phyloP scores from a whole-genome alignment of 176 grass and related monocot genomes.

The Tillandsia leiboldiana region DNA sequence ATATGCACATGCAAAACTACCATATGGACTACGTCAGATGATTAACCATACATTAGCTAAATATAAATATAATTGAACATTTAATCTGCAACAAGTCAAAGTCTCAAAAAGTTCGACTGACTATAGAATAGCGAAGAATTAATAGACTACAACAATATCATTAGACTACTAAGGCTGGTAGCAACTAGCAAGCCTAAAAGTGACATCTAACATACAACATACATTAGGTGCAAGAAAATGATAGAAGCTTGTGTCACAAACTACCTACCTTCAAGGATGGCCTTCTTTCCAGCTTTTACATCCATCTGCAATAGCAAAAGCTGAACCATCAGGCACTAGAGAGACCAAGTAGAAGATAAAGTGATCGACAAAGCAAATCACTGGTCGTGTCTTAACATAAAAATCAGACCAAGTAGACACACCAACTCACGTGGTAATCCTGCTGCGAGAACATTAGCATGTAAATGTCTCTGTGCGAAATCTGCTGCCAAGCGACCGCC shows the following conservation, averaged over 20 bases:
- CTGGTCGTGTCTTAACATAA: not conserved
- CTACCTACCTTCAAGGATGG: conserved; percentile 89
- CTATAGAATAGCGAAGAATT: not conserved
- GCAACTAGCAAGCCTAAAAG: not conserved
- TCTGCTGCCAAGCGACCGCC: conserved; percentile 71
- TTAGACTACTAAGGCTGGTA: not conserved
- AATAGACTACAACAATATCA: not conserved
- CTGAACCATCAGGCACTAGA: not conserved
- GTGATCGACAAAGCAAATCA: not conserved
- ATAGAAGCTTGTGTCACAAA: conserved; percentile 10
- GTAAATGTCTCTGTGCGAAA: conserved; percentile 70
- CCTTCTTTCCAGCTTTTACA: conserved; percentile 77
- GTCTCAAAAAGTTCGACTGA: not conserved
- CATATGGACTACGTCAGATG: not conserved
- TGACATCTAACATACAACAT: too few relatives aligned
- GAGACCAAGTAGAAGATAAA: conserved; percentile 1
- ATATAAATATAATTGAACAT: not conserved
- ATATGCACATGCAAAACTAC: too few relatives aligned
- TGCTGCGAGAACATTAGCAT: conserved; percentile 64
- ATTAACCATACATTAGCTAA: not conserved
- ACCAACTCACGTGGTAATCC: conserved; percentile 99
- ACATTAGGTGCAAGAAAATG: too few relatives aligned
- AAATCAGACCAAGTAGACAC: conserved; percentile 55
- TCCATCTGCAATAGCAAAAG: conserved; percentile 54
- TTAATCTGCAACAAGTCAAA: not conserved